Percentiles rank a stretch among this genome's conserved stretches.
phyloP scores from a whole-genome alignment of 768 basidiomycete genomes.

The Lactarius sp. region DNA sequence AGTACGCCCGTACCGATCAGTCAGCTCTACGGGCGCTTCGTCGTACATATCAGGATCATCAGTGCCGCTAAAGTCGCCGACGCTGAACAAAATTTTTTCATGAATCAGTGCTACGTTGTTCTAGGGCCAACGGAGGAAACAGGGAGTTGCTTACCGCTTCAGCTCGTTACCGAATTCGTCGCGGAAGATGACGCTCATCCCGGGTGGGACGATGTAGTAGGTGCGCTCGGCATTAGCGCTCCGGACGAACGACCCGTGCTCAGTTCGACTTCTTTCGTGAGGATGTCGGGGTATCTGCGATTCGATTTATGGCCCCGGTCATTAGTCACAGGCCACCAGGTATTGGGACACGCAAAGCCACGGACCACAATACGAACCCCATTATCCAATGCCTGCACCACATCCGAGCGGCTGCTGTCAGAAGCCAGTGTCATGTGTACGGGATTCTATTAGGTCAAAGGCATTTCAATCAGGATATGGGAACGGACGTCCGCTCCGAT shows the following conservation, averaged over 20 bases:
- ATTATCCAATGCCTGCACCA: constrained; percentile 20
- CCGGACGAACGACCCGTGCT: background rate
- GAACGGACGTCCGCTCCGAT: background rate
- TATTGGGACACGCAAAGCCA: background rate
- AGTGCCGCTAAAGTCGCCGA: constrained; percentile 22
- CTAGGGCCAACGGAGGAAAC: background rate
- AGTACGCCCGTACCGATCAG: constrained; percentile 20
- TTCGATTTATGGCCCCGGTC: background rate
- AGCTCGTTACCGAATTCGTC: constrained; percentile 25
- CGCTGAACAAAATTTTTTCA: constrained; percentile 3
- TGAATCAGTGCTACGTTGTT: background rate
- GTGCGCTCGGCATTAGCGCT: constrained; percentile 13
- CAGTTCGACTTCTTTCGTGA: constrained; percentile 7
- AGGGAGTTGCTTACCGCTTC: constrained; percentile 12
- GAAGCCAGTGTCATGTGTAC: constrained; percentile 1
- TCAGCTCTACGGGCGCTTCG: constrained; percentile 24
- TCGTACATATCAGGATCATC: constrained; percentile 11
- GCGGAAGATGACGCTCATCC: constrained; percentile 26
- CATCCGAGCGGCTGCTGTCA: constrained; percentile 20
- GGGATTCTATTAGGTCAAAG: constrained; percentile 5
- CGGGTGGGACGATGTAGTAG: constrained; percentile 25
- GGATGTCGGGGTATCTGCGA: constrained; percentile 14
- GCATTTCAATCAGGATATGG: constrained; percentile 2
- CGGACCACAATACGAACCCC: constrained; percentile 21
- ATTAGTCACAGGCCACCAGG: background rate